Evolutionary conservation across 768 basidiomycete species (phyloP).

Genomic region (Psilocybe azurescens): DNA sequence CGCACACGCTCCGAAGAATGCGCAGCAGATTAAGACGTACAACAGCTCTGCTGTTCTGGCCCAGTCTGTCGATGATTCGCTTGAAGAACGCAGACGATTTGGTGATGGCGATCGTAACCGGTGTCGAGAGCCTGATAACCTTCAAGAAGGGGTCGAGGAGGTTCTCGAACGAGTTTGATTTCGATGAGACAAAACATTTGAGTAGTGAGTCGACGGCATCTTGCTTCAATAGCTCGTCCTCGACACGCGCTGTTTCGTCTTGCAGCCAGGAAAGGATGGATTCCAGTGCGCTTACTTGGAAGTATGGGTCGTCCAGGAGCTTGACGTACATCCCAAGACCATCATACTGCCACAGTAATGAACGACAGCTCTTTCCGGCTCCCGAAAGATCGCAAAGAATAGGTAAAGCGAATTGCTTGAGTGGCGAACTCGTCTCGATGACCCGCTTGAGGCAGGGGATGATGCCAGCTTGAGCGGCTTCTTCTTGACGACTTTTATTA

Average conservation of each 20-base stretch:
- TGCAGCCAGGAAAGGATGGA: constrained; percentile 92
- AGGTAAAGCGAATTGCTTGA: constrained; percentile 96
- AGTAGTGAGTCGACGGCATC: constrained; percentile 71
- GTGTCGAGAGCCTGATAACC: constrained; percentile 80
- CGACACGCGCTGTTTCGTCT: constrained; percentile 94
- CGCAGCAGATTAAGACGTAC: constrained; percentile 90
- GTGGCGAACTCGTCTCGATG: constrained; percentile 85
- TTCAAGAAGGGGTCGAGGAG: constrained; percentile 93
- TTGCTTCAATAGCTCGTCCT: constrained; percentile 80
- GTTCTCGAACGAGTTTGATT: constrained; percentile 91
- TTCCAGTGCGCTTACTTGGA: constrained; percentile 92
- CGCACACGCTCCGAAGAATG: constrained; percentile 84
- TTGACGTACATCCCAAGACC: constrained; percentile 83
- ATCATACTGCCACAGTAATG: constrained; percentile 91
- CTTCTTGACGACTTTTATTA: constrained; percentile 94
- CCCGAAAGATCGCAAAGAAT: constrained; percentile 96
- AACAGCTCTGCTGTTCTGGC: constrained; percentile 75
- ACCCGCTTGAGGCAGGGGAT: constrained; percentile 91
- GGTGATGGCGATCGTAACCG: constrained; percentile 77
- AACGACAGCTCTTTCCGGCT: constrained; percentile 92
- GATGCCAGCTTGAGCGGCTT: constrained; percentile 95
- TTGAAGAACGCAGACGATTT: constrained; percentile 84
- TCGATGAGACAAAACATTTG: constrained; percentile 81
- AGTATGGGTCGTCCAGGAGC: constrained; percentile 84
- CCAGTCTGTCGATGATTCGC: constrained; percentile 83